Percentiles rank a stretch among this genome's conserved stretches.
Evolutionary conservation across 2,329 filamentous ascomycete genomes (phyloP).

Genomic region (Talaromyces sp.): DNA sequence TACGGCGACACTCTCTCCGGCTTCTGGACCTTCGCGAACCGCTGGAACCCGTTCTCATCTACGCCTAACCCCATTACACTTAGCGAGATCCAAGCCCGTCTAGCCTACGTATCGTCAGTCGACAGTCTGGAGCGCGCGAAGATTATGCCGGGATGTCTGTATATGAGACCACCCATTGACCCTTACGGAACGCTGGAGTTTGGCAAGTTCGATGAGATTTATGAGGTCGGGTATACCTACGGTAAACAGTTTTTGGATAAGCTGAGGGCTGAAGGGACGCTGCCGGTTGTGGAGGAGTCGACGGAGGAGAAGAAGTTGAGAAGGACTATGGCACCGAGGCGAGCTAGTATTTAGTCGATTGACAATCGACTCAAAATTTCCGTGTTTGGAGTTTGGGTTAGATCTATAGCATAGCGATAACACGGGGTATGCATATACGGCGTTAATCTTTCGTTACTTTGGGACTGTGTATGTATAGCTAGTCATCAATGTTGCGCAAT

Average conservation of each 20-base stretch:
- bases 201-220: slow-evolving; percentile 96
- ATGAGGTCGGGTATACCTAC: slow-evolving; percentile 79
- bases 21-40: slow-evolving; percentile 89
- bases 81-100: slow-evolving; percentile 88
- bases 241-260: slow-evolving; percentile 75
- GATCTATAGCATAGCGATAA: neutral
- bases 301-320: slow-evolving; percentile 73
- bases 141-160: slow-evolving; percentile 81
- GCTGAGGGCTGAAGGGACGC: slow-evolving; percentile 71
- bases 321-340: slow-evolving; percentile 72
- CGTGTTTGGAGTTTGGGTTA: neutral
- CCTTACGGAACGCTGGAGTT: slow-evolving; percentile 93
- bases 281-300: slow-evolving; percentile 67
- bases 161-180: slow-evolving; percentile 95
- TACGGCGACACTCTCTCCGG: slow-evolving; percentile 95
- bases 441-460: neutral
- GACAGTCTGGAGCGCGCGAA: slow-evolving; percentile 94
- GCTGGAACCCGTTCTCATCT: slow-evolving; percentile 92
- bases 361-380: neutral
- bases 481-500: neutral
- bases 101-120: slow-evolving; percentile 92
- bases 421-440: neutral
- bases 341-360: slow-evolving; percentile 63
- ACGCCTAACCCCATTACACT: slow-evolving; percentile 90
- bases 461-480: neutral